These are phyloP conservation scores for Suhomyces kunorum DNA, from an alignment of 1,139 yeast species.

Conservation along the genomic window DNA sequence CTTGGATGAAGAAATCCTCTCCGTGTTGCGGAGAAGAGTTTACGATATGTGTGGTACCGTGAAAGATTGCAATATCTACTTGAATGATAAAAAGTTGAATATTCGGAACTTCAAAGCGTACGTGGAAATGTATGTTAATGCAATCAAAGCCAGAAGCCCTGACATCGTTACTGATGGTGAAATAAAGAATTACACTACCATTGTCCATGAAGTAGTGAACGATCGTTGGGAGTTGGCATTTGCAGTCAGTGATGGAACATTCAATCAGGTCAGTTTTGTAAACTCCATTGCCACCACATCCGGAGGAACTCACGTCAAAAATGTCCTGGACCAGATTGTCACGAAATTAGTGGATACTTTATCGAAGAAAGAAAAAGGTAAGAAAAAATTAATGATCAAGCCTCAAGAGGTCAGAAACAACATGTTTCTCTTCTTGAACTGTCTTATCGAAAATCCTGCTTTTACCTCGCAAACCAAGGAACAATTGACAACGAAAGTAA, in stretches of 20 bases:
- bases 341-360: constrained; percentile 65
- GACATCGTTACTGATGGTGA: constrained; percentile 29
- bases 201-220: constrained; percentile 74
- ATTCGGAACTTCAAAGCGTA: constrained; percentile 80
- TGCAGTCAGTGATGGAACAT: constrained; percentile 86
- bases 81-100: constrained; percentile 73
- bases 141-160: constrained; percentile 47
- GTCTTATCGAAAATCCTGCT: constrained; percentile 94
- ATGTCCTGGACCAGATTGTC: constrained; percentile 81
- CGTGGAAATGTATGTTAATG: constrained; percentile 86
- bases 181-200: constrained; percentile 47
- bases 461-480: constrained; percentile 98
- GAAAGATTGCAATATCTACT: constrained; percentile 73
- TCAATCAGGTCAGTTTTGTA: constrained; percentile 94
- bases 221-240: constrained; percentile 94
- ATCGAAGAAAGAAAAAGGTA: constrained; percentile 71
- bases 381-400: constrained; percentile 71
- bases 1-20: constrained; percentile 77
- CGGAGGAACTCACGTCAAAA: constrained; percentile 95
- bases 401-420: constrained; percentile 88
- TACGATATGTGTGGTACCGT: constrained; percentile 96
- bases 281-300: constrained; percentile 96
- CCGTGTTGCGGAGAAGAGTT: constrained; percentile 89
- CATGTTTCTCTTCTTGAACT: constrained; percentile 87
- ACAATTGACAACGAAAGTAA: constrained; percentile 83